These are phyloP conservation scores for Coemansia sp. DNA, from an alignment of 371 early-diverging fungal genomes.

Conservation along the genomic window DNA sequence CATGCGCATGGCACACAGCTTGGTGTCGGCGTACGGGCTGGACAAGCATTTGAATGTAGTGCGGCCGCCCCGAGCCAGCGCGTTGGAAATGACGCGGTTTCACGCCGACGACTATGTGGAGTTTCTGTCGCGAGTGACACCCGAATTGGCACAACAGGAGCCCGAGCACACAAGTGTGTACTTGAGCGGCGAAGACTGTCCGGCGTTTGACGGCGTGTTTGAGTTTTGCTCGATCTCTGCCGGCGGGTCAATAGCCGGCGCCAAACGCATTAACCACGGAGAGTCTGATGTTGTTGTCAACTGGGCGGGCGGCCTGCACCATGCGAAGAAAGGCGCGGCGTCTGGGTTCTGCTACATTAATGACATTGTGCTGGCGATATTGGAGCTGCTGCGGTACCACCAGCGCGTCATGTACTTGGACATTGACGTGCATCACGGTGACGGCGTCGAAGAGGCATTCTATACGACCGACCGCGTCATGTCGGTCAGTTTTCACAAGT, in stretches of 20 bases:
- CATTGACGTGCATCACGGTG: conserved; percentile 99
- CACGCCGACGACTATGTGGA: conserved; percentile 99
- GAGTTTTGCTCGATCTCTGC: conserved; percentile 94
- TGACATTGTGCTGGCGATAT: conserved; percentile 96
- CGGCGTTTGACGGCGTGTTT: conserved; percentile 94
- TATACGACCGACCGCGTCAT: conserved; percentile 99
- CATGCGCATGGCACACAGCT: conserved; percentile 96
- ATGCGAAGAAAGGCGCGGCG: conserved; percentile 96
- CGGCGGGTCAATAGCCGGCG: conserved; percentile 95
- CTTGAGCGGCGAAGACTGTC: conserved; percentile 90
- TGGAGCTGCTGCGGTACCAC: conserved; percentile 92
- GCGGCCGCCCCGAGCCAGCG: conserved; percentile 71
- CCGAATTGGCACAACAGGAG: conserved; percentile 60
- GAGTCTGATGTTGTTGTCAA: conserved; percentile 96
- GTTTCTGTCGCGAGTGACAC: conserved; percentile 92
- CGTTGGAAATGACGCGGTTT: conserved; percentile 95
- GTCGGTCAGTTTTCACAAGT: conserved; percentile 99
- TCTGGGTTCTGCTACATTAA: conserved; percentile 99
- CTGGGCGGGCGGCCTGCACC: conserved; percentile 99
- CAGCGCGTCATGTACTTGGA: conserved; percentile 98
- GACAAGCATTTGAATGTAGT: conserved; percentile 93
- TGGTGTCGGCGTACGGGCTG: conserved; percentile 94
- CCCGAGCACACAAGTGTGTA: conserved; percentile 32
- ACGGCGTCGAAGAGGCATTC: conserved; percentile 99
- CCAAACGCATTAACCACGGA: conserved; percentile 84